Evolutionary conservation across 768 basidiomycete genomes (phyloP).

Genomic region (Paxillus involutus): DNA sequence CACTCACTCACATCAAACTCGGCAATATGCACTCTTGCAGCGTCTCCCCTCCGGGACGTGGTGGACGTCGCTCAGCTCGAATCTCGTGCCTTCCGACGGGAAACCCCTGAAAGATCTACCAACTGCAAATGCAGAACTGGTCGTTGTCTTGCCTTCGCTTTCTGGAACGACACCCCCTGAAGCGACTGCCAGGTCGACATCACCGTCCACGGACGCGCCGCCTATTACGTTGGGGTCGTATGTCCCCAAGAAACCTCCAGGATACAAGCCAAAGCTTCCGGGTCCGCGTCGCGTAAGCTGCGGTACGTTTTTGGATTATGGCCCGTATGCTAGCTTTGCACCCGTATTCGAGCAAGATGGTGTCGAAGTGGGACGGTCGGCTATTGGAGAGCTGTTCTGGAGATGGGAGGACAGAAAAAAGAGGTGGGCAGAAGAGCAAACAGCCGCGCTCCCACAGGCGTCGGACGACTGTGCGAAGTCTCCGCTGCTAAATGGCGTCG

Average conservation of each 20-base stretch:
- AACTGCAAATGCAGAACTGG: conserved; percentile 74
- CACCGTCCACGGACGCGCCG: conserved; percentile 9
- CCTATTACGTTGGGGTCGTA: conserved; percentile 60
- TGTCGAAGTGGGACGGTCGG: conserved; percentile 61
- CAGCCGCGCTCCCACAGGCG: conserved; percentile 1
- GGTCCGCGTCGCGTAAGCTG: conserved; percentile 56
- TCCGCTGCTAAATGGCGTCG: conserved; percentile 13
- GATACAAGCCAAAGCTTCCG: conserved; percentile 42
- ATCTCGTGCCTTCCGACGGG: conserved; percentile 35
- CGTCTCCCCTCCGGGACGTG: conserved; percentile 74
- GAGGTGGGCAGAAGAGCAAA: conserved; percentile 25
- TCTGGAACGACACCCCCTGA: conserved; percentile 34
- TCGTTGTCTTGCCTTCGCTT: conserved; percentile 69
- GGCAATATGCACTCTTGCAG: conserved; percentile 77
- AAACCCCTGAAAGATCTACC: conserved; percentile 48
- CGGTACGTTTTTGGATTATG: conserved; percentile 79
- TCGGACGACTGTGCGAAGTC: background rate
- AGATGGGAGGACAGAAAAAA: conserved; percentile 45
- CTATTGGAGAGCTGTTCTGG: conserved; percentile 60
- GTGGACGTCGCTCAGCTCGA: conserved; percentile 72
- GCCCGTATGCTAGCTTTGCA: conserved; percentile 72
- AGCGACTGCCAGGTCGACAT: conserved; percentile 18
- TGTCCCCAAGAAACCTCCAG: conserved; percentile 40
- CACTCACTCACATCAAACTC: conserved; percentile 31
- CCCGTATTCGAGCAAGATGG: conserved; percentile 78